A percentile compares a stretch with the other conserved stretches of the same genome.
phyloP scores from a whole-genome alignment of 495 filamentous ascomycete species.

The Aspergillus hancockii region DNA sequence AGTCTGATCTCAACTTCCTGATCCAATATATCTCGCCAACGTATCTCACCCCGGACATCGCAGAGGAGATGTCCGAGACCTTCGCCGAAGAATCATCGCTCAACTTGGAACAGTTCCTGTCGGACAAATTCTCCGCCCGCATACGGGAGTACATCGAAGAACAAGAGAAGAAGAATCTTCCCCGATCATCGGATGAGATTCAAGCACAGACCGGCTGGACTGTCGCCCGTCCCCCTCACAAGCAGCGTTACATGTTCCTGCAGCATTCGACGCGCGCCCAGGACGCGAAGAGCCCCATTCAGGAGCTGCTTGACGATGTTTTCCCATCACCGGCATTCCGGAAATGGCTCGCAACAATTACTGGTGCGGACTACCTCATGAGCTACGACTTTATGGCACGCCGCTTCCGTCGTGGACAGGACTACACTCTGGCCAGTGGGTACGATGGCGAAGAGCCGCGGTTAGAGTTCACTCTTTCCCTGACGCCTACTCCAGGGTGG shows the following conservation, averaged over 20 bases:
- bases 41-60: conserved; percentile 92
- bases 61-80: conserved; percentile 74
- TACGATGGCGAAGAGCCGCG: conserved; percentile 75
- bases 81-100: conserved; percentile 84
- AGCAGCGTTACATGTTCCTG: conserved; percentile 88
- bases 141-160: conserved; percentile 68
- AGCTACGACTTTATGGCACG: conserved; percentile 72
- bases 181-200: conserved; percentile 53
- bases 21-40: conserved; percentile 84
- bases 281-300: conserved; percentile 57
- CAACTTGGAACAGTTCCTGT: conserved; percentile 74
- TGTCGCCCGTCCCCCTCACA: conserved; percentile 87
- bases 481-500: conserved; percentile 84
- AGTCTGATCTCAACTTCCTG: conserved; percentile 80
- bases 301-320: conserved; percentile 73
- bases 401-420: conserved; percentile 80
- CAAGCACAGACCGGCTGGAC: conserved; percentile 63
- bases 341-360: conserved; percentile 84
- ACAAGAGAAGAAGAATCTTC: conserved; percentile 55
- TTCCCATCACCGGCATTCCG: conserved; percentile 85
- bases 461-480: conserved; percentile 80
- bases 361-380: conserved; percentile 62
- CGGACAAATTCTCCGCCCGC: conserved; percentile 67
- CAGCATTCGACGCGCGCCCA: conserved; percentile 41
- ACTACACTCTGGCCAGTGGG: conserved; percentile 89